phyloP scores from a whole-genome alignment of 1,284 basidiomycete genomes.

The Heterobasidion annosum region DNA sequence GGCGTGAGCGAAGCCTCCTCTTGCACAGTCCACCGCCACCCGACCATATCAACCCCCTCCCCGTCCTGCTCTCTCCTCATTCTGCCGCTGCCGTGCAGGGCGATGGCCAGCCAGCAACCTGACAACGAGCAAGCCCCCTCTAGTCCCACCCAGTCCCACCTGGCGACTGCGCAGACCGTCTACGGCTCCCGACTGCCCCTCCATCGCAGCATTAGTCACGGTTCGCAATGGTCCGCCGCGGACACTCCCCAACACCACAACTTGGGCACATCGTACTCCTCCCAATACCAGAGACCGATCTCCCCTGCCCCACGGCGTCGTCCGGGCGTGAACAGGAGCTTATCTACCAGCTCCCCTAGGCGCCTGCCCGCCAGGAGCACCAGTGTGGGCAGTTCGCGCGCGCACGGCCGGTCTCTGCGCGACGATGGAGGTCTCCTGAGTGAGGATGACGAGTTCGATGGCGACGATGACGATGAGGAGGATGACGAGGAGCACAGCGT shows the following conservation, averaged over 20 bases:
- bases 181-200: slow-evolving; percentile 22
- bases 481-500: slow-evolving; percentile 17
- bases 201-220: slow-evolving; percentile 38
- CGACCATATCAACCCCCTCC: too few relatives aligned
- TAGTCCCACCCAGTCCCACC: not conserved
- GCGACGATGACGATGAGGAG: slow-evolving; percentile 19
- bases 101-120: not conserved
- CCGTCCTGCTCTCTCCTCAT: too few relatives aligned
- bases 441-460: slow-evolving; percentile 28
- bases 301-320: slow-evolving; percentile 29
- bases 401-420: slow-evolving; percentile 30
- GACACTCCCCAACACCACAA: slow-evolving; percentile 55
- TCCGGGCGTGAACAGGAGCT: slow-evolving; percentile 33
- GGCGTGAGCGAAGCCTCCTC: too few relatives aligned
- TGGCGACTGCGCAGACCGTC: not conserved
- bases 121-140: not conserved
- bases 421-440: slow-evolving; percentile 35
- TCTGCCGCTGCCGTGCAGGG: too few relatives aligned
- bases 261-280: slow-evolving; percentile 59
- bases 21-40: too few relatives aligned
- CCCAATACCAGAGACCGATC: slow-evolving; percentile 23
- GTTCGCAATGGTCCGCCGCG: slow-evolving; percentile 44
- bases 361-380: slow-evolving; percentile 43
- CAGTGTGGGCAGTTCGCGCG: slow-evolving; percentile 49
- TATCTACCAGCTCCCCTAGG: slow-evolving; percentile 39